Evolutionary conservation across 257 asterid species (phyloP), one percentile per base, ranked within the genome.

Genomic region (Gentiana dahurica): DNA sequence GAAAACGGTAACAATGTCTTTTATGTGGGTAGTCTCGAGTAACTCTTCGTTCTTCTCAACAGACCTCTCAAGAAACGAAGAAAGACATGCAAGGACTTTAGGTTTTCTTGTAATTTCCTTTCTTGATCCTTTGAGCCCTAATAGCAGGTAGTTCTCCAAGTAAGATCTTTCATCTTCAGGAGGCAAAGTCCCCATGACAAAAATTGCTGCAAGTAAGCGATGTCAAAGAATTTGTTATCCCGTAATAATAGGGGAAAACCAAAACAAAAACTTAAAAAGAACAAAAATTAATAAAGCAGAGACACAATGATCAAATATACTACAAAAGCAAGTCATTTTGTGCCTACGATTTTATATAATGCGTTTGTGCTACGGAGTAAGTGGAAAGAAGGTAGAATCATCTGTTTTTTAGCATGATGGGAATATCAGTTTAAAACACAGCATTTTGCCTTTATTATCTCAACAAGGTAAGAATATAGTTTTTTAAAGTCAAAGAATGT

Each of bases 1-100:
- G 70, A 85, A 91, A 38, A 91, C 47, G 10, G 97, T 79, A 52
- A 83, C 72, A 15, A 58, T 63, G 50, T 91, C 95, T 71, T 81
- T 68, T 24, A 65, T 55, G 45, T 73, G 68, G 4, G 82, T 59
- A 41, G 76, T 58, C 64, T 85, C 82, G 13, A 82, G 68, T 44
- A 67, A 56, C 66, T 72, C 74, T 55, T 85, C 98, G 2, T 81
- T 83, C 69, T 67, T 73, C 71, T 77, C 67, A 53, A 87, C 77
- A 43, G 81, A 68, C 43, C 80, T 81, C 72, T 91, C 97, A 43
- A 91, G 86, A 63, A 85, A 65, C 8, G 78, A 56, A 4, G 93
- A 78, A 50, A 91, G 69, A 55, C 78, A 79, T 8, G 94, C 76
- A 49, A 91, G 54, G 49, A 83, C 72, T 65, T 47, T 81, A 39